A percentile compares a stretch with the other conserved stretches of the same genome.
These are phyloP conservation scores for Scytalidium sp. DNA, from an alignment of 2,329 filamentous ascomycete genomes.

Conservation along the genomic window DNA sequence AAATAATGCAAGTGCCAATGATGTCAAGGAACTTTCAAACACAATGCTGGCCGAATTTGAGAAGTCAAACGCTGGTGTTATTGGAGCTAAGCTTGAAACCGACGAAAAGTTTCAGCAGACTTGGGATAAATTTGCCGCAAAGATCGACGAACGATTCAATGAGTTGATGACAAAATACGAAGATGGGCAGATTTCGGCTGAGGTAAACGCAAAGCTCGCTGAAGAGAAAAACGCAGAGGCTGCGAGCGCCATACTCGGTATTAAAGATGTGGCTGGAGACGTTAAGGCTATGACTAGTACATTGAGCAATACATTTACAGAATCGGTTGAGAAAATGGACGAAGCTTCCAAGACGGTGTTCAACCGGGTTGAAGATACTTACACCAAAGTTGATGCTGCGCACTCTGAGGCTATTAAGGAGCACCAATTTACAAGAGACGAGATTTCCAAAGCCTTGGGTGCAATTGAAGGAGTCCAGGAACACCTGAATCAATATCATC, in stretches of 20 bases:
- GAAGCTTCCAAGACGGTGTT: constrained; percentile 87
- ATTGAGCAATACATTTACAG: constrained; percentile 75
- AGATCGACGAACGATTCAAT: constrained; percentile 64
- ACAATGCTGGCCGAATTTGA: constrained; percentile 85
- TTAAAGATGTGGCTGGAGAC: constrained; percentile 81
- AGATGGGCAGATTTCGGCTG: constrained; percentile 71
- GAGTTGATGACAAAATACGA: constrained; percentile 87
- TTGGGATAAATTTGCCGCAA: constrained; percentile 49
- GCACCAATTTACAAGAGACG: constrained; percentile 78
- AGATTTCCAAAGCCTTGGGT: constrained; percentile 71
- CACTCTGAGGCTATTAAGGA: constrained; percentile 72
- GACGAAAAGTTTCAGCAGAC: constrained; percentile 71
- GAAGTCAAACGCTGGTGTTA: constrained; percentile 75
- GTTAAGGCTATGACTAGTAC: constrained; percentile 83
- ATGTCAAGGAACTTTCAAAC: constrained; percentile 69
- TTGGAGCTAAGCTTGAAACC: constrained; percentile 76
- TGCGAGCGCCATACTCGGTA: constrained; percentile 69
- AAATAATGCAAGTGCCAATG: constrained; percentile 56
- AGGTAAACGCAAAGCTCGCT: constrained; percentile 69
- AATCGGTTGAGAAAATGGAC: constrained; percentile 82
- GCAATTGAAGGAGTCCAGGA: constrained; percentile 74
- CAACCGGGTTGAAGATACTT: constrained; percentile 75
- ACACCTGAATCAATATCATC: constrained; percentile 79
- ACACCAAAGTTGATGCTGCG: constrained; percentile 70
- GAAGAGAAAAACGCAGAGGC: constrained; percentile 73